Percentiles rank a stretch among this genome's conserved stretches.
phyloP scores from a whole-genome alignment of 176 grass and related monocot genomes.

The Hsuehochloa calcarea region DNA sequence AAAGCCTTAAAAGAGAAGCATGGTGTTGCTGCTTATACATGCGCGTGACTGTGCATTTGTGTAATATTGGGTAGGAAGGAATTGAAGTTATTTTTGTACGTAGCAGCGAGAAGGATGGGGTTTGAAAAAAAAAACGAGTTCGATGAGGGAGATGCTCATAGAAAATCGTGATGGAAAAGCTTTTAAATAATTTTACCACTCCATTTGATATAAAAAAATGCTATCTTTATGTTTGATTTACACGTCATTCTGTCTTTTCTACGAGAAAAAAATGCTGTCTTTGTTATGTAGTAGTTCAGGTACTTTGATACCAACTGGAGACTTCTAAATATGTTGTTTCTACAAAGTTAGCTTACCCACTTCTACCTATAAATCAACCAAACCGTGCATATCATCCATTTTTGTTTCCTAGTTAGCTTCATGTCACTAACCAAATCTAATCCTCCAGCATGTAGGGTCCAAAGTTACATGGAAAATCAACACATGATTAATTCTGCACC shows the following conservation, averaged over 20 bases:
- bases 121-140: too few species aligned
- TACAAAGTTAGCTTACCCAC: slow-evolving; percentile 29
- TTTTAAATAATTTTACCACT: too few species aligned
- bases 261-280: not conserved
- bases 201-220: too few species aligned
- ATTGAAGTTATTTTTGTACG: too few species aligned
- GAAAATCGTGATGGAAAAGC: too few species aligned
- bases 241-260: too few species aligned
- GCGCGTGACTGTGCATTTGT: too few species aligned
- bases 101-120: too few species aligned
- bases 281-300: not conserved
- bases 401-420: not conserved
- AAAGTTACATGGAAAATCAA: not conserved
- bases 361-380: slow-evolving; percentile 34
- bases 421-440: not conserved
- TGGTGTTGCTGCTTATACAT: too few species aligned
- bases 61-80: too few species aligned
- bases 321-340: not conserved
- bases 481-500: not conserved
- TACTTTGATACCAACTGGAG: not conserved
- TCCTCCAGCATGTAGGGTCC: not conserved
- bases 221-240: not conserved
- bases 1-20: not conserved
- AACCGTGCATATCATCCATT: not conserved
- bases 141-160: too few species aligned